Evolutionary conservation across 805 yeast species (phyloP), one percentile per base, ranked within the genome.

Genomic region (Nakazawaea ernobii): DNA sequence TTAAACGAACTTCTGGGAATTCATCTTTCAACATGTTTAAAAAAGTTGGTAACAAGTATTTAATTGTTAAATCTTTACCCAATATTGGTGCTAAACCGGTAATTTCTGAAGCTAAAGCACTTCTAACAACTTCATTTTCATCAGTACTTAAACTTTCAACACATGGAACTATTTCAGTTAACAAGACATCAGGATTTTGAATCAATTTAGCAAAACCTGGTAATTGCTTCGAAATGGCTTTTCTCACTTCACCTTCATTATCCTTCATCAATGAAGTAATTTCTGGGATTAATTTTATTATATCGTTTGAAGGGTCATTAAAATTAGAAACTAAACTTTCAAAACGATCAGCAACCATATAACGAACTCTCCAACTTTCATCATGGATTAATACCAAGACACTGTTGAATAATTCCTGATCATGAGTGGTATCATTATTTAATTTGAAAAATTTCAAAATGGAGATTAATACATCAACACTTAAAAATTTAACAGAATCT

Each of bases 341-440:
- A 60, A 90, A 91, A 58, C 90, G 77, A 63, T 92, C 97, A n/a
- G 97, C 96, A 32, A 96, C 95, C 83, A 94, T 90, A 68, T 92
- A 94, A 60, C 99, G 83, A 49, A 94, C 98, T 66, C 99, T 82
- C 99, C 99, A 94, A 60, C 95, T 85, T 66, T 87, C 89, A 69
- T 94, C 99, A 53, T 75, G 78, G 49, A 88, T 83, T 55, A 94
- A 74, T 53, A 80, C 79, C 53, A 84, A 74, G 2, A 95, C 75
- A 53, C 83, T 77, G 44, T 74, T 70, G 52, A 86, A 72, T 49
- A 86, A 71, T 54, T 83, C 86, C 42, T 77, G 73, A 55, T 80
- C 75, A 62, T 82, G 86, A 15, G 81, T 67, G 17, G 59, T 63
- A 55, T 84, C 88, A 47, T 75, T 65, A 50, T 77, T 77, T 14